Evolutionary conservation across 768 basidiomycete genomes (phyloP), one percentile per base, ranked within the genome.

Genomic region (Leccinum fibrillosum): DNA sequence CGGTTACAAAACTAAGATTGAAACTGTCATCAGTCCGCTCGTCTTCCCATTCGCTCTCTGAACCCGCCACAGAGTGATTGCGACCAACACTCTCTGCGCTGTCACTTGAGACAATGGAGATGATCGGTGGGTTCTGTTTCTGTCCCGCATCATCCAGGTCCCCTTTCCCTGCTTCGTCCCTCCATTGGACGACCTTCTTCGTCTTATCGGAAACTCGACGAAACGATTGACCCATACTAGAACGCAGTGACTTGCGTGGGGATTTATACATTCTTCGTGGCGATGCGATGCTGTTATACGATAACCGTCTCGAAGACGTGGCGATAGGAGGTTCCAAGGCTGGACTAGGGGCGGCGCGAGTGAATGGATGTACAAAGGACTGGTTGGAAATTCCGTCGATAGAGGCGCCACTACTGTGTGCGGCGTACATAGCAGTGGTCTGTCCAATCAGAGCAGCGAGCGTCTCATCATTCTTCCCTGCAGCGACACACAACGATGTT

Each of bases 31-130:
- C 90, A 1, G 88, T 90, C 74, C 83, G 89, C 67, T 92, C 90
- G 67, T 93, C 90, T 72, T 93, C 91, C 91, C 92, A 93, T 56
- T 94, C 91, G 69, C 88, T 91, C 64, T 92, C 90, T 5, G 89
- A 90, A 6, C 84, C 80, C 49, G 85, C 81, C 23, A 80, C 71
- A 4, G 86, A 85, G 35, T 73, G 67, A 48, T 64, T 62, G 34
- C 69, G 73, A 35, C 60, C 59, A 50, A 73, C 63, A 47, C 70
- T 71, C 42, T 71, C 70, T 37, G 62, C 48, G 32, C 66, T 78
- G 57, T 84, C 76, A 17, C 70, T 71, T 13, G 77, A 63, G 39
- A 77, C 72, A 37, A 76, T 70, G 23, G 64, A 62, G 17, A 68
- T 53, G 23, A 53, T 55, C 1, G 63, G 63, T 12, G 59, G 52